Conservation (phyloP, 2,329 filamentous ascomycete species). For the Botrytis medusae region DNA sequence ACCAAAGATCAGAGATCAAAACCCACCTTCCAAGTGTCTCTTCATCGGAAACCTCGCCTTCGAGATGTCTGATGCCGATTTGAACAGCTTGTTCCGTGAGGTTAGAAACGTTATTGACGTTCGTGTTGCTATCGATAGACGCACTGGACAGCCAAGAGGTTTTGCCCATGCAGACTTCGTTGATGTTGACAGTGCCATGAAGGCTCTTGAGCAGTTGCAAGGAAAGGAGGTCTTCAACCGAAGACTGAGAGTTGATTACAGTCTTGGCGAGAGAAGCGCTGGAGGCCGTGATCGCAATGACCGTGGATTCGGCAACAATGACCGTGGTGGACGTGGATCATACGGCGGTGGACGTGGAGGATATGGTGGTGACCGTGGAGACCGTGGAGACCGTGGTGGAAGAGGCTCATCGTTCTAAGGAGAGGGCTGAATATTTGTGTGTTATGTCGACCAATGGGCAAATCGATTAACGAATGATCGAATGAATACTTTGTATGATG, state of each 20-base stretch:
- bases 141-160: slow-evolving; percentile 76
- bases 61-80: slow-evolving; percentile 79
- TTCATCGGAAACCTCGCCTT: slow-evolving; percentile 87
- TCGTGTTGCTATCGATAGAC: slow-evolving; percentile 77
- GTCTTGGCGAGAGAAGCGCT: slow-evolving; percentile 22
- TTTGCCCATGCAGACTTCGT: slow-evolving; percentile 83
- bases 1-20: slow-evolving; percentile 30
- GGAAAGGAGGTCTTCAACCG: slow-evolving; percentile 65
- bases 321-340: background rate
- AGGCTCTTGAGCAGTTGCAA: slow-evolving; percentile 56
- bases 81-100: slow-evolving; percentile 73
- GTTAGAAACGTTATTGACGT: slow-evolving; percentile 72
- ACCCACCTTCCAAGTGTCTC: slow-evolving; percentile 61
- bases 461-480: slow-evolving; percentile 13
- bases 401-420: slow-evolving; percentile 9
- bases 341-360: background rate
- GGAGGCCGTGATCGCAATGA: background rate
- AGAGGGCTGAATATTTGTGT: background rate
- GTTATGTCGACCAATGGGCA: background rate
- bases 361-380: background rate
- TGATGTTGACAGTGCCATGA: slow-evolving; percentile 62
- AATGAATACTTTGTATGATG: slow-evolving; percentile 25
- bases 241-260: slow-evolving; percentile 63
- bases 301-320: background rate
- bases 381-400: slow-evolving; percentile 9